Evolutionary conservation across 2,329 filamentous ascomycete genomes (phyloP).

Genomic region (Colletotrichum tropicicola): DNA sequence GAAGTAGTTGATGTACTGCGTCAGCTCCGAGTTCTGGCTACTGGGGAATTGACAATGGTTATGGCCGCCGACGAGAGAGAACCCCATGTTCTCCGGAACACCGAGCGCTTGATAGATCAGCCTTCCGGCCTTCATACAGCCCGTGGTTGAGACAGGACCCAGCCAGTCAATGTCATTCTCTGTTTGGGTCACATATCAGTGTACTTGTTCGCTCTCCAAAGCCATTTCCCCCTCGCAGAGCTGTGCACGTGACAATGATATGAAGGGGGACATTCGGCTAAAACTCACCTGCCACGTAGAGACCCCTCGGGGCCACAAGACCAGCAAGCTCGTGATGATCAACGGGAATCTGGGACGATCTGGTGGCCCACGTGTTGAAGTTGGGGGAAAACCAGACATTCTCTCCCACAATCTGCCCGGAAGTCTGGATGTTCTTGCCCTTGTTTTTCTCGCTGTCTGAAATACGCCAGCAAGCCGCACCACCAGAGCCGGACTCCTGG

Average conservation of each 20-base stretch:
- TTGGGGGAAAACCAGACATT: slow-evolving; percentile 70
- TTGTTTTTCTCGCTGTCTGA: slow-evolving; percentile 57
- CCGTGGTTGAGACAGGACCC: slow-evolving; percentile 63
- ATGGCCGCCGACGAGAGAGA: slow-evolving; percentile 63
- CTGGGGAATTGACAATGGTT: slow-evolving; percentile 65
- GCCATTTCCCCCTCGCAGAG: no score
- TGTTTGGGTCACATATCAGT: background rate
- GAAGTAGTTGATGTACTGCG: slow-evolving; percentile 64
- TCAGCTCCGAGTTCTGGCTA: slow-evolving; percentile 60
- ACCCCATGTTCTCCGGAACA: slow-evolving; percentile 64
- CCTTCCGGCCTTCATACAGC: slow-evolving; percentile 64
- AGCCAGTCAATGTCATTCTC: slow-evolving; percentile 69
- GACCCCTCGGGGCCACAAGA: slow-evolving; percentile 63
- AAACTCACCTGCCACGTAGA: slow-evolving; percentile 55
- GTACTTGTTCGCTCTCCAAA: no score
- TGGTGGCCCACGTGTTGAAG: slow-evolving; percentile 61
- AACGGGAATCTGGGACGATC: slow-evolving; percentile 57
- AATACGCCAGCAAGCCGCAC: slow-evolving; percentile 69
- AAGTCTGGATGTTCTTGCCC: slow-evolving; percentile 69
- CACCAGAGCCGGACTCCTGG: slow-evolving; percentile 70
- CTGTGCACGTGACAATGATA: no score
- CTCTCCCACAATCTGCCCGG: slow-evolving; percentile 65
- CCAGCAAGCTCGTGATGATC: slow-evolving; percentile 68
- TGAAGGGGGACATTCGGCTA: background rate
- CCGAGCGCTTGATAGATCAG: slow-evolving; percentile 64